Percentiles rank a stretch among this genome's conserved stretches.
Conservation (phyloP, 75 land plant genomes). For the Adiantum capillusveneris region DNA sequence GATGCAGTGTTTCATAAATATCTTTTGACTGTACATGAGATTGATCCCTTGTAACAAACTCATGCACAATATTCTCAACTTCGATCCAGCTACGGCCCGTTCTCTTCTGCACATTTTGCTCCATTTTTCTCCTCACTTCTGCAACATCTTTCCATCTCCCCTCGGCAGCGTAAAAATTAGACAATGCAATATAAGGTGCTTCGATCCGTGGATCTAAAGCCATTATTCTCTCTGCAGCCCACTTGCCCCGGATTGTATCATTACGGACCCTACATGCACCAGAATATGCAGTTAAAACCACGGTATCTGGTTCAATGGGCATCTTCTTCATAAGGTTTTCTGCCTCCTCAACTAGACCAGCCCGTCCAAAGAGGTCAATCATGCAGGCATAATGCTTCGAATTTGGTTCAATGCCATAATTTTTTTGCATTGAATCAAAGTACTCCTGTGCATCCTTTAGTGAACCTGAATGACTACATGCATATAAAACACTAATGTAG, state of each 20-base stretch:
- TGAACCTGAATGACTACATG: conserved; percentile 69
- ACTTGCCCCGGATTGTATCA: conserved; percentile 41
- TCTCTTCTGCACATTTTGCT: conserved; percentile 37
- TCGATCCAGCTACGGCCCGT: conserved; percentile 51
- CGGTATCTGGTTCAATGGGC: conserved; percentile 53
- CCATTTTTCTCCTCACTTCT: conserved; percentile 33
- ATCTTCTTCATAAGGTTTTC: conserved; percentile 32
- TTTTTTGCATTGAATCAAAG: conserved; percentile 39
- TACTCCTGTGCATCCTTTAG: conserved; percentile 46
- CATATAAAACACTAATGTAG: conserved; percentile 46
- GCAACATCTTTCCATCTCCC: conserved; percentile 43
- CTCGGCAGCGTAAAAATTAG: conserved; percentile 43
- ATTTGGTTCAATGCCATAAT: conserved; percentile 37
- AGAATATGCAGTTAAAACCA: conserved; percentile 55
- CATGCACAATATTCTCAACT: conserved; percentile 34
- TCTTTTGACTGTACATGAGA: conserved; percentile 29
- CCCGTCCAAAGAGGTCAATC: conserved; percentile 63
- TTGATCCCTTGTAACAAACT: conserved; percentile 44
- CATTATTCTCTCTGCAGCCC: conserved; percentile 40
- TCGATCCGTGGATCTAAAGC: conserved; percentile 24
- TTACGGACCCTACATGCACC: conserved; percentile 55
- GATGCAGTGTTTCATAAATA: not conserved
- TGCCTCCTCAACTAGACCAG: conserved; percentile 55
- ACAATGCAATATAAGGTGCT: conserved; percentile 30
- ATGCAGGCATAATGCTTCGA: conserved; percentile 62